Percentiles rank a stretch among this genome's conserved stretches.
Evolutionary conservation across 306 rosid genomes (phyloP).

Genomic region (Psophocarpus tetragonolobus): DNA sequence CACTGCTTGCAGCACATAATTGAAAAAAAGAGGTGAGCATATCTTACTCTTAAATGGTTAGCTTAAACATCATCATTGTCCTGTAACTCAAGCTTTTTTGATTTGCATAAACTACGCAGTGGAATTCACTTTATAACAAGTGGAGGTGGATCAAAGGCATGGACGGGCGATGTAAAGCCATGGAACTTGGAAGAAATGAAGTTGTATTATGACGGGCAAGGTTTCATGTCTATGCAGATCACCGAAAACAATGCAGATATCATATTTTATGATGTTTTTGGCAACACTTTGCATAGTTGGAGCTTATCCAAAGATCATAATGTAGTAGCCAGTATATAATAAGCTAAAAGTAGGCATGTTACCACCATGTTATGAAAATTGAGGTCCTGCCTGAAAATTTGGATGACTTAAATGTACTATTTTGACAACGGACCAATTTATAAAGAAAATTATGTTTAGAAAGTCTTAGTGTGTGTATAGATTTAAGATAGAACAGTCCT

Average conservation of each 20-base stretch:
- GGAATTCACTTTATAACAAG: constrained; percentile 73
- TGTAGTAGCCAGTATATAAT: not conserved
- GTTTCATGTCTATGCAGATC: constrained; percentile 76
- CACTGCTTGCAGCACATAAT: constrained; percentile 79
- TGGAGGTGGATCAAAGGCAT: constrained; percentile 91
- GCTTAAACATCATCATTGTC: constrained; percentile 8
- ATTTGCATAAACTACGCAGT: constrained; percentile 42
- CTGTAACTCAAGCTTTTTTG: constrained; percentile 19
- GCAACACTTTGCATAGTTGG: constrained; percentile 64
- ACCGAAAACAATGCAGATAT: constrained; percentile 43
- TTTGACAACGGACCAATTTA: not conserved
- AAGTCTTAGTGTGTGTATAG: not conserved
- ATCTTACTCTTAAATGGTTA: constrained; percentile 3
- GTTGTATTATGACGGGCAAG: constrained; percentile 82
- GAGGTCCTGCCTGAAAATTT: not conserved
- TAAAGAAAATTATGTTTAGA: not conserved
- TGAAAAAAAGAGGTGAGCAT: constrained; percentile 54
- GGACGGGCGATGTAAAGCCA: constrained; percentile 52
- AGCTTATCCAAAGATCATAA: constrained; percentile 43
- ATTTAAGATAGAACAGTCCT: no score
- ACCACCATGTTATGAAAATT: not conserved
- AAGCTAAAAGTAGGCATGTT: not conserved
- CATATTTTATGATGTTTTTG: constrained; percentile 65
- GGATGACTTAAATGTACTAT: not conserved
- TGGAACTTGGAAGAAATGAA: constrained; percentile 52